Evolutionary conservation across 108 stramenopile species (phyloP).

Genomic region (Pseudonitzschia multistriata): DNA sequence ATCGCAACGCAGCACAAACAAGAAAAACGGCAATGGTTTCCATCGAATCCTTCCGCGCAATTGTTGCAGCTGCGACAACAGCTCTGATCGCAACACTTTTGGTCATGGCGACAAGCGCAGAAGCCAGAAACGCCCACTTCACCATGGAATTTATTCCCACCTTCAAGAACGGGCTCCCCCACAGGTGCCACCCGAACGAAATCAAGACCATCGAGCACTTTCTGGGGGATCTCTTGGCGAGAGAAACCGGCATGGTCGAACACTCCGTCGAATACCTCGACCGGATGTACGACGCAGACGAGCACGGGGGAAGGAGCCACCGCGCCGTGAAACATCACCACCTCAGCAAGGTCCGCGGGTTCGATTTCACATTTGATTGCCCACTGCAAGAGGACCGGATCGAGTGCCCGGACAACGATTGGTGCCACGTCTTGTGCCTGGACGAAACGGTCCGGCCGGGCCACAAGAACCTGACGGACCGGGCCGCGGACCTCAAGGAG

Average conservation of each 20-base stretch:
- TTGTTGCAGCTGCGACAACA: too few relatives aligned
- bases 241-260: slow-evolving; percentile 17
- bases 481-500: slow-evolving; percentile 7
- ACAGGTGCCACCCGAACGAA: slow-evolving; percentile 2
- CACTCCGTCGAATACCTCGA: slow-evolving; percentile 16
- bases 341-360: slow-evolving; percentile 15
- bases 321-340: slow-evolving; percentile 10
- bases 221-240: slow-evolving; percentile 2
- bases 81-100: too few relatives aligned
- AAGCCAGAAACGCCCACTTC: slow-evolving; percentile 15
- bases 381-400: neutral
- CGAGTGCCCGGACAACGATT: slow-evolving; percentile 5
- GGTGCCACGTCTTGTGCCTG: slow-evolving; percentile 13
- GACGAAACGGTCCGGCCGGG: slow-evolving; percentile 18
- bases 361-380: slow-evolving; percentile 17
- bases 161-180: slow-evolving; percentile 13
- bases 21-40: too few relatives aligned
- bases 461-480: neutral
- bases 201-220: slow-evolving; percentile 4
- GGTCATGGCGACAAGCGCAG: too few relatives aligned
- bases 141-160: slow-evolving; percentile 23
- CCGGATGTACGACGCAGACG: slow-evolving; percentile 11
- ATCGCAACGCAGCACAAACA: too few relatives aligned
- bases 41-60: too few relatives aligned
- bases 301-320: neutral